Evolutionary conservation across 2,329 filamentous ascomycete species (phyloP).

Genomic region (Cytospora mali): DNA sequence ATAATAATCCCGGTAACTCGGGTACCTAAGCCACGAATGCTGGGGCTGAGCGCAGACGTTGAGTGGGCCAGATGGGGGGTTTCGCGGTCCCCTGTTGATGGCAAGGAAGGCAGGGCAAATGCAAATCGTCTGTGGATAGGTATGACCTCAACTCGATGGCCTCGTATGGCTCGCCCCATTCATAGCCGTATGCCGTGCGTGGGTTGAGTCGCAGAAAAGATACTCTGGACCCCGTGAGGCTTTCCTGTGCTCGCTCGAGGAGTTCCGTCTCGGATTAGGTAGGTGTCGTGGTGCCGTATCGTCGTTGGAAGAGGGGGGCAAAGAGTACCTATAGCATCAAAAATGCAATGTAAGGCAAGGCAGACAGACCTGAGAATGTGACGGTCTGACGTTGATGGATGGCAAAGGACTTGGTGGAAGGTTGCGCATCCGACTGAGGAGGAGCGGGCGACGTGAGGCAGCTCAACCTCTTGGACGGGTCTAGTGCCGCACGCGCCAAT

Average conservation of each 20-base stretch:
- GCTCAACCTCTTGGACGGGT: not conserved
- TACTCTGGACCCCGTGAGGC: slow-evolving; percentile 5
- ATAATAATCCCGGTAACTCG: slow-evolving; percentile 2
- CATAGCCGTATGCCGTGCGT: slow-evolving; percentile 15
- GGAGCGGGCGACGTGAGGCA: not conserved
- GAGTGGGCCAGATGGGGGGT: slow-evolving; percentile 16
- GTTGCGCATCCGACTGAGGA: not conserved
- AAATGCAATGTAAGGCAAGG: not conserved
- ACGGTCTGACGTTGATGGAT: not conserved
- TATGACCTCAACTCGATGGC: slow-evolving; percentile 17
- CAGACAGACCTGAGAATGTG: not conserved
- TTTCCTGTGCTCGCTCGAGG: not conserved
- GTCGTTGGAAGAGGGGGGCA: not conserved
- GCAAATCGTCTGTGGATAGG: slow-evolving; percentile 17
- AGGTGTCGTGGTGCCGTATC: not conserved
- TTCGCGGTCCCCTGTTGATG: slow-evolving; percentile 15
- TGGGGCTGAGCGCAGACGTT: slow-evolving; percentile 17
- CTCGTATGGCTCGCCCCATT: slow-evolving; percentile 15
- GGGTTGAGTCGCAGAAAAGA: slow-evolving; percentile 1
- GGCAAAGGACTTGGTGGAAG: not conserved
- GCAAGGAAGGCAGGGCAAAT: slow-evolving; percentile 15
- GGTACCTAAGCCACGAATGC: slow-evolving; percentile 19
- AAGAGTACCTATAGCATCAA: not conserved
- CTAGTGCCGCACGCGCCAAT: slow-evolving; percentile 1
- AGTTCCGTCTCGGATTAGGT: slow-evolving; percentile 14